A percentile compares a stretch with the other conserved stretches of the same genome.
Conservation (phyloP, 225 moss, liverwort and hornwort genomes). For the Pseudisothecium myosuroides region DNA sequence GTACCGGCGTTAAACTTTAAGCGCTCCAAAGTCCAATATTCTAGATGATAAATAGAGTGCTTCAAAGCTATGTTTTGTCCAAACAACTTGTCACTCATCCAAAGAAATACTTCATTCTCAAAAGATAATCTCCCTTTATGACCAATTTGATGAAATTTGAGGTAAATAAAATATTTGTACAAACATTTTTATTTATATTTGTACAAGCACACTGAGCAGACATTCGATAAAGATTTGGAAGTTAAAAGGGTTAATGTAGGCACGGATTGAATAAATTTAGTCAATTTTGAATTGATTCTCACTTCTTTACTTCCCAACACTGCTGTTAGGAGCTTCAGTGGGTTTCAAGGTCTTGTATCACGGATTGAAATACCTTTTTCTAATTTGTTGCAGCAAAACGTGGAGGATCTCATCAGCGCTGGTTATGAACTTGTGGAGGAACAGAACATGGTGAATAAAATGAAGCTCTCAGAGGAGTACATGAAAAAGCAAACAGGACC, state of each 20-base stretch:
- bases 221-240: neutral
- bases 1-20: neutral
- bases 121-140: neutral
- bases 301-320: neutral
- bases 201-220: too few relatives aligned
- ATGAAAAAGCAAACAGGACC: conserved; percentile 90
- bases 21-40: neutral
- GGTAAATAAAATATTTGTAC: too few relatives aligned
- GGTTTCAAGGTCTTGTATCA: neutral
- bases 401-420: conserved; percentile 56
- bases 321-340: neutral
- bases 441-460: conserved; percentile 62
- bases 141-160: neutral
- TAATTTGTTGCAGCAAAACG: conserved; percentile 45
- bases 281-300: neutral
- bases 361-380: neutral
- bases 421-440: conserved; percentile 72
- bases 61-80: neutral
- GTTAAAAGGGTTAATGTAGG: neutral
- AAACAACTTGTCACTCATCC: neutral
- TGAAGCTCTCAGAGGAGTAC: conserved; percentile 86
- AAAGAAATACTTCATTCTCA: neutral
- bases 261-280: neutral
- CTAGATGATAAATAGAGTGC: neutral
- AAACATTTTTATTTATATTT: neutral